Conservation (phyloP, 768 basidiomycete species). For the Phaeotremella skinneri region DNA sequence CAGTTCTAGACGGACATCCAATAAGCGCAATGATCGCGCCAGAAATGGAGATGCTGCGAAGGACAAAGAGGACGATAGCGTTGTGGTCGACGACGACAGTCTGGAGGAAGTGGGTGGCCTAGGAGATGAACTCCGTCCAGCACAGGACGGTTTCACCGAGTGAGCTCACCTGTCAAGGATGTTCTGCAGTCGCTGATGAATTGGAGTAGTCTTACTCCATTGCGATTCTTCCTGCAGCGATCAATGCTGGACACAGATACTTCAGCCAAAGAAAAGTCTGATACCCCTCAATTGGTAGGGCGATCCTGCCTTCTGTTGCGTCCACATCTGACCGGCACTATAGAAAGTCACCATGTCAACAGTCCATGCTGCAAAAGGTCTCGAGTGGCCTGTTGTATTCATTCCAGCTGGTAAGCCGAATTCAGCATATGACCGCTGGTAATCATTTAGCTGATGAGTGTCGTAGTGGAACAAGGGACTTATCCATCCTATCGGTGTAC, state of each 20-base stretch:
- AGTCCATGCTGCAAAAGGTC: slow-evolving; percentile 83
- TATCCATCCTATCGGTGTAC: slow-evolving; percentile 67
- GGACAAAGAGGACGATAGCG: not conserved
- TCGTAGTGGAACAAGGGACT: slow-evolving; percentile 65
- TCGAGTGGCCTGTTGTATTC: slow-evolving; percentile 90
- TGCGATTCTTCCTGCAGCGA: slow-evolving; percentile 71
- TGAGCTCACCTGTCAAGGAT: no score
- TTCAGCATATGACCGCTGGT: not conserved
- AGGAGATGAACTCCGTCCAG: no score
- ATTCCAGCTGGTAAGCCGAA: slow-evolving; percentile 46
- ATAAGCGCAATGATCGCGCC: not conserved
- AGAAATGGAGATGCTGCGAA: not conserved
- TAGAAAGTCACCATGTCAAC: slow-evolving; percentile 82
- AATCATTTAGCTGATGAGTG: slow-evolving; percentile 4
- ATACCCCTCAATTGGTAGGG: slow-evolving; percentile 38
- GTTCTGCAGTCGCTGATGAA: slow-evolving; percentile 2
- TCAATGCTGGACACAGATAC: slow-evolving; percentile 81
- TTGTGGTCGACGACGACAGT: no score
- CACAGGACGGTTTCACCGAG: no score
- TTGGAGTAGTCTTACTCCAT: slow-evolving; percentile 56
- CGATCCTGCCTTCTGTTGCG: not conserved
- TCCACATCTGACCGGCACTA: not conserved
- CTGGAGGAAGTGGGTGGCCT: no score
- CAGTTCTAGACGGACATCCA: not conserved
- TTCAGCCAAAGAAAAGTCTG: slow-evolving; percentile 60